phyloP scores from a whole-genome alignment of 2,329 filamentous ascomycete genomes.

The Aspergillus luchuensis region DNA sequence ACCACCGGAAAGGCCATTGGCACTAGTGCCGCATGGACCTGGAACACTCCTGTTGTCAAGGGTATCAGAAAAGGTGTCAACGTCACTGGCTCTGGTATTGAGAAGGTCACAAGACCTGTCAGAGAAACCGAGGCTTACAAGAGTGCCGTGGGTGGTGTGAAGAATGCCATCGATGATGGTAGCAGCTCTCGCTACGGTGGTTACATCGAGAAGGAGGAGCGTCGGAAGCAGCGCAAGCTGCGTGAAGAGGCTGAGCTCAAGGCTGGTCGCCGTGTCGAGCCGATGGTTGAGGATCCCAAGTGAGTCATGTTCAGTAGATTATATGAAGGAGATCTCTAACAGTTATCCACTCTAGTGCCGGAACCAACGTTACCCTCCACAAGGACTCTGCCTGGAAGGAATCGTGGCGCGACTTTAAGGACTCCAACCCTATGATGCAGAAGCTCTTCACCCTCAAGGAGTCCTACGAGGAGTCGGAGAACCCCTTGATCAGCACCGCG shows the following conservation, averaged over 20 bases:
- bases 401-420: conserved; percentile 94
- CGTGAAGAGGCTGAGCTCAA: conserved; percentile 65
- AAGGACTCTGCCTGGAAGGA: conserved; percentile 98
- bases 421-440: conserved; percentile 85
- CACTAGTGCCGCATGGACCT: conserved; percentile 92
- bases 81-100: conserved; percentile 80
- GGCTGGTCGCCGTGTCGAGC: conserved; percentile 57
- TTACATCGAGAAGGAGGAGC: conserved; percentile 95
- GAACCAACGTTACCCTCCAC: conserved; percentile 90
- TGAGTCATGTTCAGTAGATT: conserved; percentile 53
- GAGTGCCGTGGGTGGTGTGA: conserved; percentile 61
- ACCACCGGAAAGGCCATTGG: conserved; percentile 83
- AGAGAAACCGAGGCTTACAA: conserved; percentile 94
- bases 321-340: neutral
- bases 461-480: conserved; percentile 94
- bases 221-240: conserved; percentile 73
- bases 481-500: conserved; percentile 88
- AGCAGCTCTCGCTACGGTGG: conserved; percentile 95
- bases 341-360: conserved; percentile 63
- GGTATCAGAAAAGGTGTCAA: conserved; percentile 84
- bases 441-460: conserved; percentile 82
- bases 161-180: conserved; percentile 94
- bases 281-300: conserved; percentile 82
- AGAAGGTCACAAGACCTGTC: conserved; percentile 93
- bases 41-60: conserved; percentile 93